Percentiles rank a stretch among this genome's conserved stretches.
These are phyloP conservation scores for Persicaria maculosa DNA, from an alignment of 148 eudicot genomes.

Conservation along the genomic window DNA sequence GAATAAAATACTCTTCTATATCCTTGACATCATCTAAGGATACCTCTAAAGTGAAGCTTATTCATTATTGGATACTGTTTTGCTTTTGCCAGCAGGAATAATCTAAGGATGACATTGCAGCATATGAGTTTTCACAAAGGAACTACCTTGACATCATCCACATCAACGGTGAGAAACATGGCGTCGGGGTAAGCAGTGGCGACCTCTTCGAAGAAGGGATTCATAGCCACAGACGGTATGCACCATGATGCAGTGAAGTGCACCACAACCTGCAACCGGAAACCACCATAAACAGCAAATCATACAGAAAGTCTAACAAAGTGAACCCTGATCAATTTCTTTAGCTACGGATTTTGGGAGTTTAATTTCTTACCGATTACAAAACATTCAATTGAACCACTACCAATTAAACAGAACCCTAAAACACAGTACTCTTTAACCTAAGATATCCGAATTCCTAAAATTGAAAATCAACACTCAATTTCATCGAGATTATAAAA, in stretches of 20 bases:
- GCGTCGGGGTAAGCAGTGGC: conserved; percentile 40
- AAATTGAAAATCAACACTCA: not conserved
- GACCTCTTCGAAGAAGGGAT: conserved; percentile 47
- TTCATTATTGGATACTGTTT: too few relatives aligned
- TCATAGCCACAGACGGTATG: conserved; percentile 72
- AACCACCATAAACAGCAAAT: too few relatives aligned
- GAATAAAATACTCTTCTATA: too few relatives aligned
- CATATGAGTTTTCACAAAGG: not conserved
- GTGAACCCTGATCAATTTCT: too few relatives aligned
- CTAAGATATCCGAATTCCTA: not conserved
- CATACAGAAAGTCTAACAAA: too few relatives aligned
- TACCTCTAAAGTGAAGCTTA: too few relatives aligned
- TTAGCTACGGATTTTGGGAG: too few relatives aligned
- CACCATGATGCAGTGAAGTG: conserved; percentile 87
- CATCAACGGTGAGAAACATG: conserved; percentile 51
- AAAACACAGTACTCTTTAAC: too few relatives aligned
- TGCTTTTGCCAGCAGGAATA: too few relatives aligned
- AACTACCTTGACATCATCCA: conserved; percentile 61
- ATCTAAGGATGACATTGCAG: too few relatives aligned
- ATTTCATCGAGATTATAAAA: too few relatives aligned
- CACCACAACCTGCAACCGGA: conserved; percentile 41
- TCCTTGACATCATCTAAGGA: too few relatives aligned
- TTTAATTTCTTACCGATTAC: not conserved
- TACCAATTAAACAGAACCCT: not conserved
- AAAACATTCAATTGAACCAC: not conserved